A percentile compares a stretch with the other conserved stretches of the same genome.
phyloP scores from a whole-genome alignment of 768 basidiomycete genomes.

The Peribolospora kevripleyi region DNA sequence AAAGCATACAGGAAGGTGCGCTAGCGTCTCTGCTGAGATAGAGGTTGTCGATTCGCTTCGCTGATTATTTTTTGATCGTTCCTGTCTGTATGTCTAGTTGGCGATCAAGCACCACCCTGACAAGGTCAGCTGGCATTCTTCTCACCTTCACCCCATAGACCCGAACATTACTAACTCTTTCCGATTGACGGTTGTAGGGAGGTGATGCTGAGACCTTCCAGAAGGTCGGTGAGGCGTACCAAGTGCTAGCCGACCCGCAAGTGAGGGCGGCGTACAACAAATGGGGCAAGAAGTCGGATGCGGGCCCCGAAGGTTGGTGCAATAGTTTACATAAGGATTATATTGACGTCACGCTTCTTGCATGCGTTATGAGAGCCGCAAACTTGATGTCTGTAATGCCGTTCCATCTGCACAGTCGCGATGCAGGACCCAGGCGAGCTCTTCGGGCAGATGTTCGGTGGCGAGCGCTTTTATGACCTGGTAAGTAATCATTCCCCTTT shows the following conservation, averaged over 20 bases:
- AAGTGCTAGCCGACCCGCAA: conserved; percentile 35
- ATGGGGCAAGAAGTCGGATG: conserved; percentile 69
- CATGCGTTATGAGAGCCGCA: too few species aligned
- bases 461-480: conserved; percentile 54
- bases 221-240: conserved; percentile 86
- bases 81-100: not conserved
- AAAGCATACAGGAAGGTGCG: conserved; percentile 72
- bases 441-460: conserved; percentile 88
- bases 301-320: conserved; percentile 15
- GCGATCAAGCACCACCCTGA: conserved; percentile 60
- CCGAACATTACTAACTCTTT: not conserved
- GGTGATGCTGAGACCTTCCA: conserved; percentile 89
- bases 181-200: conserved; percentile 13
- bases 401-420: conserved; percentile 35
- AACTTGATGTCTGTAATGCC: too few species aligned
- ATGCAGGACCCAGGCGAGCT: conserved; percentile 86
- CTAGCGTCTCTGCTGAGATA: too few species aligned
- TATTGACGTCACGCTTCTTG: too few species aligned
- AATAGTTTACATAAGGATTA: too few species aligned
- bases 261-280: conserved; percentile 75
- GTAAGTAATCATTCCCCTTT: not conserved
- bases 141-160: not conserved
- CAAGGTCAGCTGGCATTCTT: not conserved
- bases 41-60: too few species aligned
- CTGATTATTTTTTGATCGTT: too few species aligned